Evolutionary conservation across 345 rosid genomes (phyloP).

Genomic region (Turnera subulata): DNA sequence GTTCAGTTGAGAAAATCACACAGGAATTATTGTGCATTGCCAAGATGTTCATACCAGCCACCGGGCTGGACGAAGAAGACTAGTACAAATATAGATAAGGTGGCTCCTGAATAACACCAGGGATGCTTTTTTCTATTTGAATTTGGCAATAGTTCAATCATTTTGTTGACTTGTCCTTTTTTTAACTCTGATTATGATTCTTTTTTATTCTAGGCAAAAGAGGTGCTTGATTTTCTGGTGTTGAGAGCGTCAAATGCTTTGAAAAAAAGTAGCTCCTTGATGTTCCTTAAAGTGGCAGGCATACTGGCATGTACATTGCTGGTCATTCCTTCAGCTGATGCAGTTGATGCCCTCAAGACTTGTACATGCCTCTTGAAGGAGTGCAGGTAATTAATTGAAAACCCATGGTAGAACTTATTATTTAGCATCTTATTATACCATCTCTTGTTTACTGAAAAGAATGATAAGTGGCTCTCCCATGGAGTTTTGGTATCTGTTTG

Average conservation of each 20-base stretch:
- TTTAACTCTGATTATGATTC: slow-evolving; percentile 1
- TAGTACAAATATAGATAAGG: slow-evolving; percentile 27
- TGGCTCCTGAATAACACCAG: slow-evolving; percentile 15
- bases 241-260: slow-evolving; percentile 27
- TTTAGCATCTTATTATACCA: background rate
- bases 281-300: slow-evolving; percentile 42
- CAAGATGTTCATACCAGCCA: slow-evolving; percentile 33
- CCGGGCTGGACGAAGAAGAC: slow-evolving; percentile 34
- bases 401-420: background rate
- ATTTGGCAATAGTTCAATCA: background rate
- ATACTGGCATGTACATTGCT: slow-evolving; percentile 56
- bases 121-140: slow-evolving; percentile 10
- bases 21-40: slow-evolving; percentile 11
- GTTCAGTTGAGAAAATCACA: slow-evolving; percentile 26
- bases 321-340: slow-evolving; percentile 78
- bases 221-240: slow-evolving; percentile 31
- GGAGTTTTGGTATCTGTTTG: too few relatives aligned
- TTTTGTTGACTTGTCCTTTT: slow-evolving; percentile 2
- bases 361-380: slow-evolving; percentile 82
- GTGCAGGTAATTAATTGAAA: slow-evolving; percentile 60
- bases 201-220: slow-evolving; percentile 25
- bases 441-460: background rate
- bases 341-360: slow-evolving; percentile 91
- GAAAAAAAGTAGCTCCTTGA: slow-evolving; percentile 39
- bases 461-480: too few relatives aligned